Percentiles rank a stretch among this genome's conserved stretches.
phyloP scores from a whole-genome alignment of 208 protist genomes.

The Leptomonas seymouri region DNA sequence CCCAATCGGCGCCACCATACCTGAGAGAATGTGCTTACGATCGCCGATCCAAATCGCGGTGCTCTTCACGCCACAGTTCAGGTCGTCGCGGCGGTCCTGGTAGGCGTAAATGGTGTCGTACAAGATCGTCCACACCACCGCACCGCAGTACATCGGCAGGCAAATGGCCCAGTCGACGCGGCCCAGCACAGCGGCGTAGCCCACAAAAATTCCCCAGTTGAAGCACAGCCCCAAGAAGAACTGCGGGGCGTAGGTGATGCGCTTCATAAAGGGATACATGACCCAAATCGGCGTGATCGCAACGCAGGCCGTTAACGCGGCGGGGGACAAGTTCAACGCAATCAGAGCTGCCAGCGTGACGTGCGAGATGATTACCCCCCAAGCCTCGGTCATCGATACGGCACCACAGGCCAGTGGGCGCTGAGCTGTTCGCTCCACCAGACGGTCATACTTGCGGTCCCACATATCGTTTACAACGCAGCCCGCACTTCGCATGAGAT shows the following conservation, averaged over 20 bases:
- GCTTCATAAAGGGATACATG: conserved; percentile 87
- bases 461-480: conserved; percentile 90
- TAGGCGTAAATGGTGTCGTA: conserved; percentile 90
- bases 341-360: conserved; percentile 50
- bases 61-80: conserved; percentile 85
- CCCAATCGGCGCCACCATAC: conserved; percentile 58
- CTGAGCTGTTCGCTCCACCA: conserved; percentile 71
- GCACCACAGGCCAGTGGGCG: conserved; percentile 68
- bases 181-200: conserved; percentile 84
- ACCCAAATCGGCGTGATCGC: conserved; percentile 68
- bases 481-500: conserved; percentile 80
- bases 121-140: conserved; percentile 79
- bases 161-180: conserved; percentile 71
- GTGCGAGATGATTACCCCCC: conserved; percentile 48
- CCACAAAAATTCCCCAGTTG: conserved; percentile 89
- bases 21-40: conserved; percentile 75
- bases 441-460: conserved; percentile 74
- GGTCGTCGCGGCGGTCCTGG: conserved; percentile 75
- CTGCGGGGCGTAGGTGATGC: conserved; percentile 81
- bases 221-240: conserved; percentile 78
- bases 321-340: conserved; percentile 70
- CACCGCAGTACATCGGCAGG: conserved; percentile 71
- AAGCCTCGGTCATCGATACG: conserved; percentile 60
- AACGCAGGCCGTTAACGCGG: conserved; percentile 54
- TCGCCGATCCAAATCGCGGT: conserved; percentile 82